Evolutionary conservation across 176 grass and related monocot species (phyloP), one percentile per base, ranked within the genome.

Genomic region (Alloteropsis semialata): DNA sequence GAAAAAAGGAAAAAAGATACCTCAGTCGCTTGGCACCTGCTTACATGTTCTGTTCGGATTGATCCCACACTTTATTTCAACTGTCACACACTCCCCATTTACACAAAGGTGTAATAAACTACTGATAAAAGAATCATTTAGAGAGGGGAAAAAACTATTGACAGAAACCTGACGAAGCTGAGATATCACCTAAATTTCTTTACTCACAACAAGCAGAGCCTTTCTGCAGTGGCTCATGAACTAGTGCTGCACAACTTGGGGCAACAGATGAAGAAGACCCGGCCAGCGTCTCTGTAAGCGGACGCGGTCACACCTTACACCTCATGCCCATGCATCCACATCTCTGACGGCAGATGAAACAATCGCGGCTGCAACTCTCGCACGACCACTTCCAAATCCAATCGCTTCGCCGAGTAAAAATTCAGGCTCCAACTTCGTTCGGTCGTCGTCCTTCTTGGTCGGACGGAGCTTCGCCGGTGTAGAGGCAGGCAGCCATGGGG

Each of bases 341-440:
- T 81, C 55, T 29, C 61, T 53, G 83, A 57, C 32, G 28, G 14
- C 76, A 79, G n/a, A 24, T 29, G 48, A 75, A 73, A 58, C n/a
- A n/a, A n/a, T n/a, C n/a, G n/a, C 55, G 12, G 8, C 32, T 65
- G 30, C 81, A 46, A 51, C 13, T 22, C 24, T 16, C 6, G 1
- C 36, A 29, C 28, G 88, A 81, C 88, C 62, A 22, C 34, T 71
- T 85, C 87, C n/a, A n/a, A n/a, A n/a, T n/a, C n/a, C 46, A 41
- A 32, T 58, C 37, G n/a, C 74, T 77, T 39, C 53, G 7, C 3
- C 55, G 5, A 36, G n/a, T 16, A 51, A 8, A 24, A 63, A 53
- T 74, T n/a, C n/a, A 58, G 27, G 21, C 69, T 84, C 22, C 4
- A 54, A 29, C n/a, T n/a, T 22, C 22, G 17, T 61, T 61, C 61